Evolutionary conservation across 2,329 filamentous ascomycete species (phyloP), one percentile per base, ranked within the genome.

Genomic region (Colletotrichum salicis): DNA sequence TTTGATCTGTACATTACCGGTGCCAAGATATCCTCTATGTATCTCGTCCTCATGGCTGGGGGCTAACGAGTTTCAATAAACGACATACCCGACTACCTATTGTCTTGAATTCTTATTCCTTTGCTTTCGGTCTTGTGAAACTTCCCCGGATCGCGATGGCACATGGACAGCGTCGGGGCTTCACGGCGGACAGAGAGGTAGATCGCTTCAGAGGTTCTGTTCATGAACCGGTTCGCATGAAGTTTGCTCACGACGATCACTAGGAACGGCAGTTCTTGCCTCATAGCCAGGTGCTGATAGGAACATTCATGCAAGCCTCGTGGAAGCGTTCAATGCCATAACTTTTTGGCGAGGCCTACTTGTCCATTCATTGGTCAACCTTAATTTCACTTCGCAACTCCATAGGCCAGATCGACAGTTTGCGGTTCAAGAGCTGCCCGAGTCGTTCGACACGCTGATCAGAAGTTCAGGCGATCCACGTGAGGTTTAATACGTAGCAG

Each of bases 1-100:
- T 37, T 22, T 63, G 13, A 59, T 64, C n/a, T 57, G n/a, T 37
- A 24, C 31, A 63, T 54, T 22, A 68, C 52, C 41, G 22, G n/a
- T 52, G 29, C 69, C 58, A 63, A 71, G 58, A 71, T 69, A 63
- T 58, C 64, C 37, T 51, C 52, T 48, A 52, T 48, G 29, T 57
- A 48, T 56, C 37, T 11, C 33, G 41, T 24, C 48, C 65, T 19
- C 13, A n/a, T 48, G 3, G 41, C n/a, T 29, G 33, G 59, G 59
- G 48, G 10, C 58, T 60, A 8, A 68, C 55, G 59, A 70, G 51
- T 45, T 60, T 19, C 65, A 60, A 70, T 60, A 64, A 22, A 64
- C 24, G 59, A 59, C 45, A 19, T 15, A 27, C n/a, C 45, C 59
- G 67, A 15, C 33, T 62, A 56, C n/a, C 33, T n/a, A 19, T 24